Evolutionary conservation across 352 stramenopile species (phyloP), one percentile per base, ranked within the genome.

Genomic region (Globisporangium uncinulatum): DNA sequence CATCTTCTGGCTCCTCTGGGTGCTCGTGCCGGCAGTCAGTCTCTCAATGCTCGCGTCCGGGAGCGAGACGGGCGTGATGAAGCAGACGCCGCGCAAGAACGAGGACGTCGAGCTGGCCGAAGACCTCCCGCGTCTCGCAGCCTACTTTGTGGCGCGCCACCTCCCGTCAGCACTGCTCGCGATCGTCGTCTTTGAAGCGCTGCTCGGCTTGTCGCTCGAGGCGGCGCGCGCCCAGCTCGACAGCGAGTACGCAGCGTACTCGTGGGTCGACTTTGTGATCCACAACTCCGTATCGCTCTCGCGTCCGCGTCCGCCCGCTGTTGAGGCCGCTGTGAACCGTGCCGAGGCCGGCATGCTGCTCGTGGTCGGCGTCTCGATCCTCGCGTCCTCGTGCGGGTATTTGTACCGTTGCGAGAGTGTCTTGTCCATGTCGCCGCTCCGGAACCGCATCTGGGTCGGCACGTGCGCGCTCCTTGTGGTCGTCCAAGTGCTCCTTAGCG

Each of bases 41-140:
- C 67, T 95, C 7, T 82, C 73, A 4, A 89, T 95, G 80, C 69
- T 95, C 44, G 83, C 81, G 17, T 79, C 80, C 1, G 76, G 75
- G 4, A 79, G 76, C 37, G 82, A 92, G 48, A 76, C 77, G 53
- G 74, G 74, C 6, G 73, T 88, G 15, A 95, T 95, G 85, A 91
- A 89, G 63, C 79, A 79, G 24, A 95, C 85, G 4, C 85, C 85
- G 51, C 77, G 75, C 56, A 95, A 95, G 67, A 95, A 95, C 59
- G 83, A 92, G 61, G 62, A 75, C 15, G 67, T 87, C 13, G 78
- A 83, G 29, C 67, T 85, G 32, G 45, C 73, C 8, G 79, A 88
- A 31, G 75, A 91, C 51, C 58, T 89, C 2, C 66, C 78, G 15
- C 69, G 82, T 0, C 65, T 92, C 41, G 43, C 74, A 0, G 63